Evolutionary conservation across 169 alveolate species (phyloP).

Genomic region (Plasmodium chabaudi): DNA sequence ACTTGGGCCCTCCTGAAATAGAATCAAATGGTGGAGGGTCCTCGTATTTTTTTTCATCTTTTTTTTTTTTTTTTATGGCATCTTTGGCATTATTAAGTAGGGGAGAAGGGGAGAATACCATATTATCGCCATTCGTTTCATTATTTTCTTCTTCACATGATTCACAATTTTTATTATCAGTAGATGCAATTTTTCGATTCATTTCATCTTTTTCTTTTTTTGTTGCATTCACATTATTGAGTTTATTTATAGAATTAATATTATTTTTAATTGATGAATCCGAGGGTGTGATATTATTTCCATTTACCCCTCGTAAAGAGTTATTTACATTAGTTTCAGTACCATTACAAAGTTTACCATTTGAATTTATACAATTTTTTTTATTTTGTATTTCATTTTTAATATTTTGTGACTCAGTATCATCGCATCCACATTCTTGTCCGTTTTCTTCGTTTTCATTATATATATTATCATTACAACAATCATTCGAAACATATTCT

Average conservation of each 20-base stretch:
- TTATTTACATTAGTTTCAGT: background rate
- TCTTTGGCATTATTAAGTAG: background rate
- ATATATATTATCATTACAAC: no score
- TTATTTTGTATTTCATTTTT: no score
- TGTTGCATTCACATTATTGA: background rate
- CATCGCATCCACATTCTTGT: no score
- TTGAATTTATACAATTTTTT: no score
- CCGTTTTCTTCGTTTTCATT: no score
- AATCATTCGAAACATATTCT: no score
- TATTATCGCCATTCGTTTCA: background rate
- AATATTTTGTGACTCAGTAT: no score
- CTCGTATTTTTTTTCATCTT: background rate
- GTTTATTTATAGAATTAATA: background rate
- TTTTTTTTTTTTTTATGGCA: background rate
- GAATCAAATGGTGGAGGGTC: conserved; percentile 74
- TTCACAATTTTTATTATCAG: background rate
- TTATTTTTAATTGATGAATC: background rate
- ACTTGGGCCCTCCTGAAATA: conserved; percentile 77
- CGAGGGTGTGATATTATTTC: background rate
- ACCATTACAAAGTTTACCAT: no score
- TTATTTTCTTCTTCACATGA: background rate
- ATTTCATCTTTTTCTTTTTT: background rate
- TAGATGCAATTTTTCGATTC: background rate
- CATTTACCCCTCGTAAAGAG: background rate
- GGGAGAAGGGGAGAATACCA: no score